Conservation (phyloP, 2,329 filamentous ascomycete species). For the Colletotrichum sp. region DNA sequence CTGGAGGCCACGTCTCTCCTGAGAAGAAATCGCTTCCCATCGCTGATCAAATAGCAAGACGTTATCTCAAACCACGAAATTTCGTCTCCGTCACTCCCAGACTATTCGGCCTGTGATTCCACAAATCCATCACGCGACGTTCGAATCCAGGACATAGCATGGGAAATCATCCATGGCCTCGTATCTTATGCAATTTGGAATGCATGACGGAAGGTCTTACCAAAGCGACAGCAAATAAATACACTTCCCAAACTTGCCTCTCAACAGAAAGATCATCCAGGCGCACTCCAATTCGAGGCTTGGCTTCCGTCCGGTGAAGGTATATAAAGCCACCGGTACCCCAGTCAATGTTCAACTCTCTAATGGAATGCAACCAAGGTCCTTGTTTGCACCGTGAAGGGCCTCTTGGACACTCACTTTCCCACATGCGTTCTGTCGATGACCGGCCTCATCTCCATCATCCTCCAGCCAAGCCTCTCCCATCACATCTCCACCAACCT, state of each 20-base stretch:
- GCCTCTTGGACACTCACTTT: too few relatives aligned
- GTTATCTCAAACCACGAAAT: neutral
- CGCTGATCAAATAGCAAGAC: neutral
- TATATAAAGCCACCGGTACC: neutral
- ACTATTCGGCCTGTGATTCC: rapidly evolving
- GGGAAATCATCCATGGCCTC: neutral
- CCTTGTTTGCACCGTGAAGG: neutral
- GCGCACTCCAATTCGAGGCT: too few relatives aligned
- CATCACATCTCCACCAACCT: neutral
- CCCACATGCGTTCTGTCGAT: neutral
- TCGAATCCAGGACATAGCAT: rapidly evolving
- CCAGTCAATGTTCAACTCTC: neutral
- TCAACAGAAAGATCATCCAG: neutral
- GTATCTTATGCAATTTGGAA: rapidly evolving
- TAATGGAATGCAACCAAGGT: neutral
- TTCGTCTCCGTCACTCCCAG: rapidly evolving
- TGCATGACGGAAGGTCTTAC: neutral
- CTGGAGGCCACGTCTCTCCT: neutral
- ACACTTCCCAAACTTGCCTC: neutral
- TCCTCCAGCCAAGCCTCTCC: rapidly evolving
- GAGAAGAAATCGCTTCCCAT: neutral
- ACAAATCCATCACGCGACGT: neutral
- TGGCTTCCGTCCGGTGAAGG: neutral
- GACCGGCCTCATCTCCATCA: rapidly evolving
- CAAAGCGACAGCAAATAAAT: neutral